phyloP scores from a whole-genome alignment of 805 yeast genomes.

The Metschnikowia drakensbergensis region DNA sequence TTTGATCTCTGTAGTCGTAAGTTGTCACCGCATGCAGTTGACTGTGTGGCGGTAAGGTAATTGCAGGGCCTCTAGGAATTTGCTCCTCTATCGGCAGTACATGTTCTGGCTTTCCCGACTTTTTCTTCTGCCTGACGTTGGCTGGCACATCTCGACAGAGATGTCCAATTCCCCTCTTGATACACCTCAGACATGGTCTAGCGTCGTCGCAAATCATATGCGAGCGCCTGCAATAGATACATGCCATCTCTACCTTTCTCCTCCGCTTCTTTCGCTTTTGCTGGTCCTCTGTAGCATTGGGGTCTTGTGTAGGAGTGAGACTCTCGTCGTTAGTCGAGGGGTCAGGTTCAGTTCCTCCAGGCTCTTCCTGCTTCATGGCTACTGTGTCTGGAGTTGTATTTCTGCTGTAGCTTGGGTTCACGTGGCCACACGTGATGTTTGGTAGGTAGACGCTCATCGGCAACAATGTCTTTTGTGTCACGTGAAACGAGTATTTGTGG shows the following conservation, averaged over 20 bases:
- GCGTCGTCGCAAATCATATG: constrained; percentile 90
- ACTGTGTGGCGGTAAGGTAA: not conserved
- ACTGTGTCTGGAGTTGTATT: not conserved
- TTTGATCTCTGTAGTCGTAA: not conserved
- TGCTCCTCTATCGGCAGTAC: not conserved
- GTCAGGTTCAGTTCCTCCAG: not conserved
- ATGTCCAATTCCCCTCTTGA: constrained; percentile 84
- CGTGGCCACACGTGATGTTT: not conserved
- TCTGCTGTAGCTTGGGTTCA: not conserved
- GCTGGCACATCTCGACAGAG: constrained; percentile 75
- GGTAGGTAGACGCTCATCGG: not conserved
- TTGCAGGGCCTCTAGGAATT: not conserved
- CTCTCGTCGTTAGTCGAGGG: not conserved
- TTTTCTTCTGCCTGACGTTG: constrained; percentile 38
- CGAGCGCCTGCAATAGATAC: constrained; percentile 87
- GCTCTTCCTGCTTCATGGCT: constrained; percentile 1
- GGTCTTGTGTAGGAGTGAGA: not conserved
- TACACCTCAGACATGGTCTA: constrained; percentile 75
- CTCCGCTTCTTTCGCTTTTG: constrained; percentile 25
- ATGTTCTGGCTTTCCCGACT: constrained; percentile 8
- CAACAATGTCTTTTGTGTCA: constrained; percentile 1
- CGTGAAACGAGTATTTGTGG: constrained; percentile 1
- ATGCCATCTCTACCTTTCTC: constrained; percentile 62
- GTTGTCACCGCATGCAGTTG: not conserved
- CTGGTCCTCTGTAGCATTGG: not conserved